Conservation (phyloP, 2,329 filamentous ascomycete species). For the Fusarium humuli region DNA sequence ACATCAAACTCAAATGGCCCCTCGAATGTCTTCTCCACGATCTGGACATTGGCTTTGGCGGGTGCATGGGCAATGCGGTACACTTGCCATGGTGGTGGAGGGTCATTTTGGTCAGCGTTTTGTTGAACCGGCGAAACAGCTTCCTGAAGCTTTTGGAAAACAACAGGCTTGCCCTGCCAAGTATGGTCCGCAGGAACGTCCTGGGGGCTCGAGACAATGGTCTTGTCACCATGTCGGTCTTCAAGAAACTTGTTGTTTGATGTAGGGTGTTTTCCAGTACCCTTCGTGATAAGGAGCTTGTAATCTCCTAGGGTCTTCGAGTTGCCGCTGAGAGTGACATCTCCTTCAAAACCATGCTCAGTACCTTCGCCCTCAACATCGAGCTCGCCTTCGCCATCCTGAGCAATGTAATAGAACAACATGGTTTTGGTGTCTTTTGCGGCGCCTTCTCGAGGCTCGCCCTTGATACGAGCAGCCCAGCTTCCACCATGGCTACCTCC, state of each 20-base stretch:
- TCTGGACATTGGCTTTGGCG: conserved; percentile 80
- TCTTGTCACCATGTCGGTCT: conserved; percentile 79
- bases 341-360: conserved; percentile 63
- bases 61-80: conserved; percentile 81
- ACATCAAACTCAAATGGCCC: conserved; percentile 94
- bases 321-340: conserved; percentile 77
- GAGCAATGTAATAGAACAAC: conserved; percentile 82
- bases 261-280: conserved; percentile 70
- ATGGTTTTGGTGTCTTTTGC: conserved; percentile 77
- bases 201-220: conserved; percentile 76
- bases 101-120: conserved; percentile 67
- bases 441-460: conserved; percentile 77
- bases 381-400: conserved; percentile 79
- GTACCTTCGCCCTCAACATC: conserved; percentile 67
- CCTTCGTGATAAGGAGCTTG: conserved; percentile 79
- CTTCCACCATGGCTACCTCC: conserved; percentile 87
- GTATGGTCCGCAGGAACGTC: conserved; percentile 73
- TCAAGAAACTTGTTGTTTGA: conserved; percentile 74
- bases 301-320: conserved; percentile 82
- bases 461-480: conserved; percentile 91
- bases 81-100: conserved; percentile 85
- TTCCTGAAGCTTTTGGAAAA: conserved; percentile 66
- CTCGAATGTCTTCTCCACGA: conserved; percentile 91
- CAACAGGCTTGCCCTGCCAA: conserved; percentile 84
- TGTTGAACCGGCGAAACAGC: conserved; percentile 62